Conservation (phyloP, 495 filamentous ascomycete species). For the Penicillium lividum region DNA sequence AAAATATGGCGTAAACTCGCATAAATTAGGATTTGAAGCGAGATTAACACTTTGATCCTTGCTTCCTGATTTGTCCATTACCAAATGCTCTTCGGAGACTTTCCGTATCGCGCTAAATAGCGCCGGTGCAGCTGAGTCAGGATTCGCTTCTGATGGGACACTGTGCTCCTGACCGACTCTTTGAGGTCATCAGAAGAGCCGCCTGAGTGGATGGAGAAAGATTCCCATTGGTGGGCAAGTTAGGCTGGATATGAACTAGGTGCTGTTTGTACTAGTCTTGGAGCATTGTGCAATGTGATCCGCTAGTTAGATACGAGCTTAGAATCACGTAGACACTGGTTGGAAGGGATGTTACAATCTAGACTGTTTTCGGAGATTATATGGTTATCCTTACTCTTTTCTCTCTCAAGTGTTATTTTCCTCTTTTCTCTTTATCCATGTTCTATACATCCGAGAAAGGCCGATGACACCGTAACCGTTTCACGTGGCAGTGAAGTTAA, state of each 20-base stretch:
- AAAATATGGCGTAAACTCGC: too few relatives aligned
- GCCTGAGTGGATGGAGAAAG: neutral
- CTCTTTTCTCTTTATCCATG: neutral
- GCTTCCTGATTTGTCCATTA: neutral
- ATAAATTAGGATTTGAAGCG: neutral
- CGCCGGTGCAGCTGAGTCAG: neutral
- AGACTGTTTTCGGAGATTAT: neutral
- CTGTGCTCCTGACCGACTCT: constrained; percentile 19
- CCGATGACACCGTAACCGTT: neutral
- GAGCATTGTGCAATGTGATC: constrained; percentile 3
- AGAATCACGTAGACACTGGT: neutral
- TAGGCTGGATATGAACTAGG: neutral
- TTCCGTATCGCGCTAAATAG: constrained; percentile 14
- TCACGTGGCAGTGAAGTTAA: constrained; percentile 24
- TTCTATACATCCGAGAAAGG: neutral
- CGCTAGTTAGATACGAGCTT: constrained; percentile 3
- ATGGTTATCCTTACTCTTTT: neutral
- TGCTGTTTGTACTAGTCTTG: neutral
- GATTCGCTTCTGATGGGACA: neutral
- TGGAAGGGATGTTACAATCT: neutral
- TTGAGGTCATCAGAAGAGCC: constrained; percentile 3
- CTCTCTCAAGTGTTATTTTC: neutral
- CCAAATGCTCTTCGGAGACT: constrained; percentile 9
- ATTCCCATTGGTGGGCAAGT: neutral
- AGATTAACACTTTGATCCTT: neutral